Evolutionary conservation across 2,329 filamentous ascomycete species (phyloP), one percentile per base, ranked within the genome.

Genomic region (Venturiaceae sp.): DNA sequence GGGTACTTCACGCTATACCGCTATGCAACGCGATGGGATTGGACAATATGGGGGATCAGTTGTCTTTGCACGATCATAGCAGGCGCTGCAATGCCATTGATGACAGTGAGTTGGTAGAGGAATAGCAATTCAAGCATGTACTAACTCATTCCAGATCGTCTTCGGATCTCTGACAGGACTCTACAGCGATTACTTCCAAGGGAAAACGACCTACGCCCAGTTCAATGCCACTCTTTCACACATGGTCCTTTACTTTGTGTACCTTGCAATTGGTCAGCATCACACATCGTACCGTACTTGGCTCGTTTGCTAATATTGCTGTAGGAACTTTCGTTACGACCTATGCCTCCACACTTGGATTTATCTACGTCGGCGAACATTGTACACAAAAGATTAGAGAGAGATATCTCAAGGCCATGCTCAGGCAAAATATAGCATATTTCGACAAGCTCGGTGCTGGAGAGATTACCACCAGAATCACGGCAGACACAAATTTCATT

Each of bases 401-500:
- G 68, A 81, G 89, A 64, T 97, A 97, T 66, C 81, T 99, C 6
- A 81, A 85, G 65, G 71, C 72, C 33, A 73, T 73, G 37, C 70
- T 74, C 57, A 65, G 69, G 2, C 71, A 74, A 55, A 73, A 73
- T 55, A 69, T 73, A 28, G 71, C 69, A 1, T 73, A 69, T 59
- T 74, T 74, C 53, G 94, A 97, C 72, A 94, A 94, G 67, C 80
- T 96, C 14, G 92, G 92, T 55, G 88, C 91, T 34, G 92, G 92
- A 60, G 94, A 96, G 73, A 89, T 97, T 61, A 96, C 92, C 0
- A 96, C 92, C 1, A 86, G 92, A 63, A 96, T 96, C 65, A 97
- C 92, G 0, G 87, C 92, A 11, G 92, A 97, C 70, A 95, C 90
- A 47, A 96, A 96, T 67, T 77, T 95, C 57, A 86, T 97, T 58